A percentile compares a stretch with the other conserved stretches of the same genome.
phyloP scores from a whole-genome alignment of 2,329 filamentous ascomycete species.

The Metarhizium brunneum region DNA sequence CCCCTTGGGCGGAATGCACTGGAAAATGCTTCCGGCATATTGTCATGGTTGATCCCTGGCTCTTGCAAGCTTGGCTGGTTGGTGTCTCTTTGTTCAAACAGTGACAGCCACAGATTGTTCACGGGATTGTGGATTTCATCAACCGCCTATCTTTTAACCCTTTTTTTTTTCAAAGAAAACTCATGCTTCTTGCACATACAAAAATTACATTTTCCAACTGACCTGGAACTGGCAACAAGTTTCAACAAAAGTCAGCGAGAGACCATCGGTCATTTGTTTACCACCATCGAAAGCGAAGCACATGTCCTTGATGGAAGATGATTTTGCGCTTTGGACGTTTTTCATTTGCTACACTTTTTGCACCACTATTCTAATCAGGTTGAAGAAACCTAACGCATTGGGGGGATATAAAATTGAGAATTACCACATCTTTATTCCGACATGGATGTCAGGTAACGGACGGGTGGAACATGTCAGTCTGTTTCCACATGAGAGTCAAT shows the following conservation, averaged over 20 bases:
- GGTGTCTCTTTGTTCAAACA: background rate
- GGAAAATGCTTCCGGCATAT: background rate
- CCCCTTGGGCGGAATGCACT: background rate
- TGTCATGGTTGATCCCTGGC: background rate
- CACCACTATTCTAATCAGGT: background rate
- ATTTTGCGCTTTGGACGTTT: background rate
- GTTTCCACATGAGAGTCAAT: background rate
- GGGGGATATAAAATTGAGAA: background rate
- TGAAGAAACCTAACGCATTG: background rate
- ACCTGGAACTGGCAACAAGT: background rate
- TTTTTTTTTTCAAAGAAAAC: slow-evolving; percentile 6
- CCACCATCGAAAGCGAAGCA: background rate
- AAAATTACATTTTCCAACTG: background rate
- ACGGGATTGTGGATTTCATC: background rate
- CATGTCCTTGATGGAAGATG: background rate
- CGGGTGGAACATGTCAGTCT: background rate
- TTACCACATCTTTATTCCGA: slow-evolving; percentile 1
- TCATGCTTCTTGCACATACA: slow-evolving; percentile 3
- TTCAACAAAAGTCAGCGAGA: background rate
- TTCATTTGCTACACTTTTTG: background rate
- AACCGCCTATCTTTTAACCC: background rate
- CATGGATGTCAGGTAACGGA: background rate
- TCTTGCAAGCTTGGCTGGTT: background rate
- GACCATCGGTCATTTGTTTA: background rate
- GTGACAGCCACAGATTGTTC: background rate